These are phyloP conservation scores for Leccinum subrobustum DNA, from an alignment of 1,284 basidiomycete species.

Conservation along the genomic window DNA sequence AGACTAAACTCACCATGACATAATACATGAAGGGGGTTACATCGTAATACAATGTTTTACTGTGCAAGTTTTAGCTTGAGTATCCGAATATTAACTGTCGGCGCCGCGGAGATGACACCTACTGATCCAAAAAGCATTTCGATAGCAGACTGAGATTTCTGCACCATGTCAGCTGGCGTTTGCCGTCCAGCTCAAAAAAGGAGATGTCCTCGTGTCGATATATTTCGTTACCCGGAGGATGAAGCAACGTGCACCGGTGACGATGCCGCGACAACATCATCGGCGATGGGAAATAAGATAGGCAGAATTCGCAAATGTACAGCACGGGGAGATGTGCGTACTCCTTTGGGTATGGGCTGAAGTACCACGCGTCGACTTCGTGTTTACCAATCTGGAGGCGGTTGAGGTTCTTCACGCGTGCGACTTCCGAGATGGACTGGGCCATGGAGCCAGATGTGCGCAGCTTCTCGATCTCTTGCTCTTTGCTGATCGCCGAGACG, in stretches of 20 bases:
- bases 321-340: slow-evolving; percentile 94
- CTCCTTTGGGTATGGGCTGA: slow-evolving; percentile 98
- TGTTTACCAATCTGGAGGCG: slow-evolving; percentile 94
- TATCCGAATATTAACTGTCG: slow-evolving; percentile 16
- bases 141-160: slow-evolving; percentile 94
- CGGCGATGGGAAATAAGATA: slow-evolving; percentile 84
- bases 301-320: slow-evolving; percentile 98
- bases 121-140: slow-evolving; percentile 99
- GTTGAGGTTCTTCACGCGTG: slow-evolving; percentile 98
- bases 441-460: slow-evolving; percentile 99
- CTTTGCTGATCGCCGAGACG: slow-evolving; percentile 77
- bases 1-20: slow-evolving; percentile 73
- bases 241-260: slow-evolving; percentile 87
- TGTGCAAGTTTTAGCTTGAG: slow-evolving; percentile 34
- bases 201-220: slow-evolving; percentile 96
- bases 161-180: slow-evolving; percentile 95
- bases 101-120: slow-evolving; percentile 34
- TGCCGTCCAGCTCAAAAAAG: slow-evolving; percentile 98
- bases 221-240: slow-evolving; percentile 99
- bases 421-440: slow-evolving; percentile 95
- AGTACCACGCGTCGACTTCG: slow-evolving; percentile 99
- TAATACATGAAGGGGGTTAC: slow-evolving; percentile 99
- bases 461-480: slow-evolving; percentile 98
- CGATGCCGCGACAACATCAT: slow-evolving; percentile 92
- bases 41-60: slow-evolving; percentile 99